Evolutionary conservation across 768 basidiomycete species (phyloP).

Genomic region (Clitopilus hobsonii): DNA sequence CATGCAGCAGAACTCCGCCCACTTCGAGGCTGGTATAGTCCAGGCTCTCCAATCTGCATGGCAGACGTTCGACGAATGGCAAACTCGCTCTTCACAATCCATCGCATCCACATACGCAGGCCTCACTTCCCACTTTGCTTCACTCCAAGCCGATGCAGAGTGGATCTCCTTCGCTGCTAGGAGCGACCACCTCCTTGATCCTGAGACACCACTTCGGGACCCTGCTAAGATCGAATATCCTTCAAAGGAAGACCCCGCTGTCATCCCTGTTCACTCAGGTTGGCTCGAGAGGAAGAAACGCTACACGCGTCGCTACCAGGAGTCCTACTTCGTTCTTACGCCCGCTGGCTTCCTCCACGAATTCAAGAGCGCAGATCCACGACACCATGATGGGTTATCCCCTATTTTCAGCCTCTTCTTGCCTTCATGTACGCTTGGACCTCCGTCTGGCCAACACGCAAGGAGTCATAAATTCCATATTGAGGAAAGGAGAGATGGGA

Average conservation of each 20-base stretch:
- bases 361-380: slow-evolving; percentile 67
- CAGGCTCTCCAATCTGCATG: slow-evolving; percentile 90
- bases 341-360: slow-evolving; percentile 96
- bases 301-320: slow-evolving; percentile 81
- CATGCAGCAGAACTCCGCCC: slow-evolving; percentile 95
- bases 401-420: slow-evolving; percentile 89
- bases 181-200: slow-evolving; percentile 92
- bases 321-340: slow-evolving; percentile 89
- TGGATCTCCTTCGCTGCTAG: slow-evolving; percentile 96
- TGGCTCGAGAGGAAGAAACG: slow-evolving; percentile 93
- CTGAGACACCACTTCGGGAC: slow-evolving; percentile 90
- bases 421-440: slow-evolving; percentile 93
- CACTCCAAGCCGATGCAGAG: slow-evolving; percentile 82
- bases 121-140: slow-evolving; percentile 70
- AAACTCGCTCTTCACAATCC: slow-evolving; percentile 68
- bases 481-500: slow-evolving; percentile 84
- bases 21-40: slow-evolving; percentile 96
- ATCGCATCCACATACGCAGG: slow-evolving; percentile 72
- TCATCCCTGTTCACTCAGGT: slow-evolving; percentile 83
- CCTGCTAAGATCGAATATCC: slow-evolving; percentile 79
- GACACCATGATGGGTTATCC: slow-evolving; percentile 25
- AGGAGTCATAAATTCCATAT: slow-evolving; percentile 96
- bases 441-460: slow-evolving; percentile 65
- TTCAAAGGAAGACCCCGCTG: slow-evolving; percentile 83
- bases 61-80: slow-evolving; percentile 88